Percentiles rank a stretch among this genome's conserved stretches.
These are phyloP conservation scores for Fraxinus dipetala DNA, from an alignment of 305 asterid species.

Conservation along the genomic window DNA sequence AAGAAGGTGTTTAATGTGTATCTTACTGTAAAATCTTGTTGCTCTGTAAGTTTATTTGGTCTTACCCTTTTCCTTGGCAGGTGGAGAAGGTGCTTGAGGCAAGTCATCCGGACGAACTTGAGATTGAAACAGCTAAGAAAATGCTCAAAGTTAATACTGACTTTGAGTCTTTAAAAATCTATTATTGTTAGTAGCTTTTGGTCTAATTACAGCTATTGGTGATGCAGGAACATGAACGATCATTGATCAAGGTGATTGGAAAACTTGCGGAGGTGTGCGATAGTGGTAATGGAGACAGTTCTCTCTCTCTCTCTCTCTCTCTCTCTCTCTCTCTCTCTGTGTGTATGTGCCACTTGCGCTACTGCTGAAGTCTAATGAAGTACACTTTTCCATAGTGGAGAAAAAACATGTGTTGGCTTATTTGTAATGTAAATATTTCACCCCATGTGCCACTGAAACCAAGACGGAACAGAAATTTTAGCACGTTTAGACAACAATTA, in stretches of 20 bases:
- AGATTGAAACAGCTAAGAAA: slow-evolving; percentile 88
- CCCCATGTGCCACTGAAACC: not conserved
- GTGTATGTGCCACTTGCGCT: not conserved
- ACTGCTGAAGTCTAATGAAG: not conserved
- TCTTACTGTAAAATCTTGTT: slow-evolving; percentile 6
- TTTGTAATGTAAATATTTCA: not conserved
- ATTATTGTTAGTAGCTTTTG: slow-evolving; percentile 7
- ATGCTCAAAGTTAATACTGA: slow-evolving; percentile 66
- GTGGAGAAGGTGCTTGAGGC: slow-evolving; percentile 90
- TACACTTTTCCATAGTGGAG: not conserved
- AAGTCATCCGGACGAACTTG: slow-evolving; percentile 67
- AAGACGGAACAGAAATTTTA: not conserved
- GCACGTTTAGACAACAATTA: not conserved
- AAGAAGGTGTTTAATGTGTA: slow-evolving; percentile 51
- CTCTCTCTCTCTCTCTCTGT: not conserved
- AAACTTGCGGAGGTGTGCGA: slow-evolving; percentile 79
- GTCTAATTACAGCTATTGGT: slow-evolving; percentile 23
- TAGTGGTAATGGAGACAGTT: slow-evolving; percentile 47
- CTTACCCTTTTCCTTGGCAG: slow-evolving; percentile 37
- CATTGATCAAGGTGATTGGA: slow-evolving; percentile 72
- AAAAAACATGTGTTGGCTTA: not conserved
- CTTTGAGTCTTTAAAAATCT: not conserved
- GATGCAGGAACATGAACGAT: slow-evolving; percentile 91
- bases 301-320: not conserved
- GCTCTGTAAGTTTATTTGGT: slow-evolving; percentile 9